Conservation (phyloP, 163 green algal genomes). For the Prototheca cutis region DNA sequence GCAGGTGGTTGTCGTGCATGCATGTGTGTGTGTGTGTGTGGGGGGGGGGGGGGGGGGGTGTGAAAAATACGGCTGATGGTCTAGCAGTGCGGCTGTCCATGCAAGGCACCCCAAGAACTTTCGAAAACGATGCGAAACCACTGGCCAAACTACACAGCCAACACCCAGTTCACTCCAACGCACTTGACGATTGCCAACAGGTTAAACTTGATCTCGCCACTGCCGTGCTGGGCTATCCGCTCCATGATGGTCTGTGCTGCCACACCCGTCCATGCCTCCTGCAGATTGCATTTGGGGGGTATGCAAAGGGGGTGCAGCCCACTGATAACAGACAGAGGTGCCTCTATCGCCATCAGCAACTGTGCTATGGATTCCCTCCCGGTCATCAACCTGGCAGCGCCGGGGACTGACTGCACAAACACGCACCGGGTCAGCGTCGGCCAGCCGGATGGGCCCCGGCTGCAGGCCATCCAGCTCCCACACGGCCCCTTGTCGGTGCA, state of each 20-base stretch:
- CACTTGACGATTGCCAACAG: conserved; percentile 78
- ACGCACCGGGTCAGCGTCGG: conserved; percentile 38
- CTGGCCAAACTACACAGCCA: too few relatives aligned
- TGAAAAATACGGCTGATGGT: too few relatives aligned
- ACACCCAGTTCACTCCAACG: neutral
- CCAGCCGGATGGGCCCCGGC: conserved; percentile 78
- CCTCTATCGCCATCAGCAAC: too few relatives aligned
- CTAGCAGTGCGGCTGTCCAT: too few relatives aligned
- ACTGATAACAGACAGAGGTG: too few relatives aligned
- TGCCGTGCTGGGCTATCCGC: conserved; percentile 78
- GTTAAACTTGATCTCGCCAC: conserved; percentile 84
- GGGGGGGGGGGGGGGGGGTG: neutral
- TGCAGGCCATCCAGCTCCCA: conserved; percentile 97
- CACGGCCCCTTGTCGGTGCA: conserved; percentile 67
- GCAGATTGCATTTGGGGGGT: conserved; percentile 1
- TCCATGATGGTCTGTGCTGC: conserved; percentile 57
- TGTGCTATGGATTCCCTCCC: too few relatives aligned
- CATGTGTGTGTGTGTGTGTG: neutral
- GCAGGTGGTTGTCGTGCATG: neutral
- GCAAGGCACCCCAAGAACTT: too few relatives aligned
- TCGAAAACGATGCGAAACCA: too few relatives aligned
- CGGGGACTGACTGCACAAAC: too few relatives aligned
- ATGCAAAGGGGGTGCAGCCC: too few relatives aligned
- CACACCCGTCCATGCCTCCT: conserved; percentile 68
- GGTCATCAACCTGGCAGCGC: too few relatives aligned